Evolutionary conservation across 1,284 basidiomycete genomes (phyloP).

Genomic region (Ganoderma meredithae): DNA sequence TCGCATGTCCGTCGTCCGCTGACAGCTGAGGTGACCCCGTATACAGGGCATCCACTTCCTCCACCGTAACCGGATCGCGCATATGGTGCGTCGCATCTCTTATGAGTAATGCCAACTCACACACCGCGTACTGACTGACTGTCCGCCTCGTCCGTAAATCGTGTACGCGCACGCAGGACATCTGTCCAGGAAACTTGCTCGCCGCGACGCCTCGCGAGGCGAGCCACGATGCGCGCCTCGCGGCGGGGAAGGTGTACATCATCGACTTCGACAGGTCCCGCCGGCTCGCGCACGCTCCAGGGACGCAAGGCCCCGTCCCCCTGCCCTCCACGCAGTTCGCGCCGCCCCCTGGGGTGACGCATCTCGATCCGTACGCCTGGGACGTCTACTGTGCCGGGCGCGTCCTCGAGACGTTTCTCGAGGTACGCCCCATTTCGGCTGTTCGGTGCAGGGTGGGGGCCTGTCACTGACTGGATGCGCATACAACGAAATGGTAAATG

Average conservation of each 20-base stretch:
- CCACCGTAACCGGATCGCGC: conserved; percentile 1
- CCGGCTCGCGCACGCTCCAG: not conserved
- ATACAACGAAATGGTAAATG: no score
- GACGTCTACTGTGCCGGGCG: not conserved
- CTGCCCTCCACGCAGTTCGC: not conserved
- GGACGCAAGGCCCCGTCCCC: not conserved
- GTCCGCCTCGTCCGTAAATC: no score
- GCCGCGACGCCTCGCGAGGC: not conserved
- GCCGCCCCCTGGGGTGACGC: not conserved
- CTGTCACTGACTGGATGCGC: no score
- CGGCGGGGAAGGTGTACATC: not conserved
- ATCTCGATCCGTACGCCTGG: not conserved
- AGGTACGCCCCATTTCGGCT: no score
- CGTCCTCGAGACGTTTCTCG: not conserved
- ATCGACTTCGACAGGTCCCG: not conserved
- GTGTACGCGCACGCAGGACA: conserved; percentile 17
- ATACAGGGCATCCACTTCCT: not conserved
- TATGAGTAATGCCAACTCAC: no score
- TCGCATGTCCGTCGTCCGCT: not conserved
- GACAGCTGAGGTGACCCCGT: no score
- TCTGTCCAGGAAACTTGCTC: conserved; percentile 24
- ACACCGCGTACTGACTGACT: no score
- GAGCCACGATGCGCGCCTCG: not conserved
- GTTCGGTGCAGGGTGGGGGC: no score
- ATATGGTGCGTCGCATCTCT: not conserved